Base-by-base conservation (phyloP, 192 early-diverging fungal species). In the Cetraspora pellucida region DNA sequence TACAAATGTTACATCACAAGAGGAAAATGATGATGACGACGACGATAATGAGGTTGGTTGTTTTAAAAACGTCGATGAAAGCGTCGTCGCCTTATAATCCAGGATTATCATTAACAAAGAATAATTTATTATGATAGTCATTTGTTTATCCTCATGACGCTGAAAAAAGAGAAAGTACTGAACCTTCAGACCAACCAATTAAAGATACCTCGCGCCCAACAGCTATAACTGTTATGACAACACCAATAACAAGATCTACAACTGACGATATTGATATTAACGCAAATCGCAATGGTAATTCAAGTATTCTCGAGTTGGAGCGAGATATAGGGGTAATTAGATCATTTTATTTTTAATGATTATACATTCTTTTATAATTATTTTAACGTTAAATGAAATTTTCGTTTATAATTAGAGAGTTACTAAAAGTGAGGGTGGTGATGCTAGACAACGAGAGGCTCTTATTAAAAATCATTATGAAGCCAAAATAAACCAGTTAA, bases 401-500 rank as follows among this genome's bases (percentile, higher is more conserved):
- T 27, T 11, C 58, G 17, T n/a, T 54, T 19, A 14, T 14, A 14
- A 54, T 19, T n/a, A 44, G 58, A 11, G 73, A 23, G 55, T 54
- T 17, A 11, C 27, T n/a, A 69, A 21, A 30, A 37, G 45, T 37
- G 66, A 77, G 2, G 63, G 30, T 69, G 63, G 30, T 69, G 76
- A 69, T 58, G 76, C 54, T 2, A 75, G 25, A 3, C 19, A 59
- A 43, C 79, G 81, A 0, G 81, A 85, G 61, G 52, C 45, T 25
- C 57, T 82, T 58, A 85, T 86, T 45, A 84, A 84, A 74, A 79
- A 84, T 65, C 81, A 83, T 58, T 86, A 84, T 49, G 82, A 86
- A 17, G 54, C 74, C 43, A 82, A 86, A 68, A 67, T 86, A 21
- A 72, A 82, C 31, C 82, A 82, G 54, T 66, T 84, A 28, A 81